Base-by-base conservation (phyloP, 768 basidiomycete species). In the Lactarius vividus region DNA sequence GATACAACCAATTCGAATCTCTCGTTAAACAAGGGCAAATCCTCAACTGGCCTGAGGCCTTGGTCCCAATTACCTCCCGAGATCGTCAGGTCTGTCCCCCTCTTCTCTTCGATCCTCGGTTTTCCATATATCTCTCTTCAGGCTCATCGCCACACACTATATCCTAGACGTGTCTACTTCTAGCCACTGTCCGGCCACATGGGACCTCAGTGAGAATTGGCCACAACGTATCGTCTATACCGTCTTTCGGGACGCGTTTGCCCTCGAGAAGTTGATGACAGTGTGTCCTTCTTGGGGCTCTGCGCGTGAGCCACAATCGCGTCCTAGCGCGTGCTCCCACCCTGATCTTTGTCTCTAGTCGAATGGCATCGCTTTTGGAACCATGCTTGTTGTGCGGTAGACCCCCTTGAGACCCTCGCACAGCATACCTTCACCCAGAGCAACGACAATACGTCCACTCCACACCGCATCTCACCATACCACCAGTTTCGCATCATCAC, bases 281-380 rank as follows among this genome's bases (percentile, higher is more conserved):
- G 57, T 65, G 28, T 62, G 67, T 71, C 65, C 67, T 39, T 63
- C 64, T 29, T 65, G 64, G 71, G 54, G 57, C 55, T 62, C 63
- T 60, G 65, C 65, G 66, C 68, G 63, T 64, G 64, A 61, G 66
- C 65, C 33, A 37, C 59, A 67, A 54, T 63, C 57, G 42, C 49
- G 61, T 58, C 23, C 61, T 61, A 46, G 66, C 72, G 68, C 73
- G 70, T 64, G 61, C 64, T 59, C 53, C 46, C 57, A 65, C 56
- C 54, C 62, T 63, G 61, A 62, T 65, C 44, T 39, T 67, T 61
- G 64, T 62, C 63, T 39, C 69, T 6, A 91, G 89, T 91, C 63
- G 85, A 89, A 78, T 79, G 80, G 9, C 89, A 91, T 77, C 74
- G 81, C 20, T 90, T 89, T 72, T 91, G 89, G 89, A 80, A 80